Percentiles rank a stretch among this genome's conserved stretches.
Conservation (phyloP, 1,139 yeast species). For the Schwanniomyces etchellsii region DNA sequence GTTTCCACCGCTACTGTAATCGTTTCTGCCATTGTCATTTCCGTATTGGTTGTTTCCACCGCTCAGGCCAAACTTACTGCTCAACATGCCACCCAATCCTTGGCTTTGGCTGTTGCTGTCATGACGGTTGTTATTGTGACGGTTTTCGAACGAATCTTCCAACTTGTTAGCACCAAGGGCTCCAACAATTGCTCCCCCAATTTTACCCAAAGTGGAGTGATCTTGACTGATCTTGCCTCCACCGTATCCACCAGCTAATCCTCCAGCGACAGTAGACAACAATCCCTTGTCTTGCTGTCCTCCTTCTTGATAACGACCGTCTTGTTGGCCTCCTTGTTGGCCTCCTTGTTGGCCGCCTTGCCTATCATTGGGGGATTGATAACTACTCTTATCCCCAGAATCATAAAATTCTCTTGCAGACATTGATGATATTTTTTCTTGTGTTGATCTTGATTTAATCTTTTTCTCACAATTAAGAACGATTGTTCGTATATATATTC, state of each 20-base stretch:
- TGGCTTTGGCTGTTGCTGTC: slow-evolving; percentile 9
- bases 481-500: no score
- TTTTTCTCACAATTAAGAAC: no score
- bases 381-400: slow-evolving; percentile 36
- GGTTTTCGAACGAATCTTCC: slow-evolving; percentile 13
- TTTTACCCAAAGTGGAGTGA: slow-evolving; percentile 48
- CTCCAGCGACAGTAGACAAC: slow-evolving; percentile 51
- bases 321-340: slow-evolving; percentile 16
- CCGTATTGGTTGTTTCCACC: slow-evolving; percentile 7
- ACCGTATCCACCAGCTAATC: slow-evolving; percentile 54
- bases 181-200: slow-evolving; percentile 58
- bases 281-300: slow-evolving; percentile 62
- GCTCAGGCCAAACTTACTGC: slow-evolving; percentile 7
- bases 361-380: slow-evolving; percentile 22
- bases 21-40: slow-evolving; percentile 8
- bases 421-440: slow-evolving; percentile 38
- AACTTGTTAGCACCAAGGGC: slow-evolving; percentile 54
- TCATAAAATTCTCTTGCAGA: slow-evolving; percentile 60
- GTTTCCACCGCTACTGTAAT: slow-evolving; percentile 10
- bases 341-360: slow-evolving; percentile 17
- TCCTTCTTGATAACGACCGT: slow-evolving; percentile 20
- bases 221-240: slow-evolving; percentile 36
- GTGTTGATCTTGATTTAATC: no score
- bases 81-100: slow-evolving; percentile 5
- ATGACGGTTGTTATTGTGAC: slow-evolving; percentile 8